phyloP scores from a whole-genome alignment of 441 rosid species.

The Pelargonium fulgidum region DNA sequence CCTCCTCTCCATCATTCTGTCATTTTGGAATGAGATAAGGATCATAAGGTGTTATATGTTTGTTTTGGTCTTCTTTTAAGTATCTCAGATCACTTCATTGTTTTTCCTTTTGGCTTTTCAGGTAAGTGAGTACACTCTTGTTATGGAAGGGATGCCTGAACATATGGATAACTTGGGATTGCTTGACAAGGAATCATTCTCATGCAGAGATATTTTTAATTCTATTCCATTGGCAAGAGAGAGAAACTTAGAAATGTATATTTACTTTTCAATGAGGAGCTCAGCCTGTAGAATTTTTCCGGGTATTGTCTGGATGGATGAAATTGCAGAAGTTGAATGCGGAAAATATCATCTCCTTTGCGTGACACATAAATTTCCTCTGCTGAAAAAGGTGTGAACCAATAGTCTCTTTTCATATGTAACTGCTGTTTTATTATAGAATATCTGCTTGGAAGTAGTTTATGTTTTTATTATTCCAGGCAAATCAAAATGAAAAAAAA shows the following conservation, averaged over 20 bases:
- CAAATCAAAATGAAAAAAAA: neutral
- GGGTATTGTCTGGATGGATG: slow-evolving; percentile 27
- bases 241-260: slow-evolving; percentile 30
- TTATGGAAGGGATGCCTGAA: slow-evolving; percentile 53
- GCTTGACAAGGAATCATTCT: slow-evolving; percentile 30
- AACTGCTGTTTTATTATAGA: slow-evolving; percentile 10
- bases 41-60: slow-evolving; percentile 5
- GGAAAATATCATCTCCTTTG: slow-evolving; percentile 57
- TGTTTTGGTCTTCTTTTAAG: slow-evolving; percentile 9
- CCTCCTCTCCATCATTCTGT: slow-evolving; percentile 20
- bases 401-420: slow-evolving; percentile 7
- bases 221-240: slow-evolving; percentile 27
- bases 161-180: slow-evolving; percentile 26
- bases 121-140: slow-evolving; percentile 55
- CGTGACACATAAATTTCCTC: slow-evolving; percentile 63
- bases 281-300: slow-evolving; percentile 40
- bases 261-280: slow-evolving; percentile 37
- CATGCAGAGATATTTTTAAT: slow-evolving; percentile 49
- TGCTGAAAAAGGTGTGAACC: slow-evolving; percentile 38
- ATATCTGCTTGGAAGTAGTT: slow-evolving; percentile 6
- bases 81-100: slow-evolving; percentile 13
- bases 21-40: slow-evolving; percentile 13
- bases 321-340: slow-evolving; percentile 34
- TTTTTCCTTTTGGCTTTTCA: slow-evolving; percentile 28
- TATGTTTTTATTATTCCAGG: slow-evolving; percentile 10